Conservation (phyloP, 78 protist genomes). For the Cavenderia fasciculata region DNA sequence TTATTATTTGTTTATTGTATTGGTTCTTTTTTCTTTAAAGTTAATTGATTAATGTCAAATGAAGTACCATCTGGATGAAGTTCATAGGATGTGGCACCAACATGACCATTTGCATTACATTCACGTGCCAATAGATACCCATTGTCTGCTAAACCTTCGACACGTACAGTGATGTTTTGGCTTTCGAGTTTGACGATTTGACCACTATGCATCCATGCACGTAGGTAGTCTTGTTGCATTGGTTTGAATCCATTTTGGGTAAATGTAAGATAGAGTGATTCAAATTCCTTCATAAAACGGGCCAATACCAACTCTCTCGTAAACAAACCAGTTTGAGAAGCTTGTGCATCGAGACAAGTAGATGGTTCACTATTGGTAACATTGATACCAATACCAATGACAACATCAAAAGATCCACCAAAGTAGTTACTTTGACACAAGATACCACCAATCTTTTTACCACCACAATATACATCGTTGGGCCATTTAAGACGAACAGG, state of each 20-base stretch:
- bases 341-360: constrained; percentile 6
- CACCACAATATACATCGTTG: constrained; percentile 45
- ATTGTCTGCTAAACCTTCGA: constrained; percentile 21
- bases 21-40: constrained; percentile 43
- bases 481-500: constrained; percentile 67
- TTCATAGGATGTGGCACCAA: background rate
- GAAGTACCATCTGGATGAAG: constrained; percentile 77
- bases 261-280: constrained; percentile 34
- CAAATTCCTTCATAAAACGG: constrained; percentile 35
- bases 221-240: constrained; percentile 2
- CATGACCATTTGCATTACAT: background rate
- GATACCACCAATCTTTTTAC: constrained; percentile 68
- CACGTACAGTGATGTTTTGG: constrained; percentile 7
- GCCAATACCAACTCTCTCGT: constrained; percentile 41
- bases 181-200: constrained; percentile 25
- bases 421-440: constrained; percentile 60
- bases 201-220: constrained; percentile 45
- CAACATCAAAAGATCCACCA: constrained; percentile 13
- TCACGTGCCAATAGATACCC: constrained; percentile 46
- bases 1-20: too few species aligned
- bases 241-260: constrained; percentile 33
- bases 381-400: constrained; percentile 57
- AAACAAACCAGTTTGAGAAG: background rate
- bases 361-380: constrained; percentile 44
- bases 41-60: constrained; percentile 43